These are phyloP conservation scores for Vaccinium myrtillus DNA, from an alignment of 148 eudicot species.

Conservation along the genomic window DNA sequence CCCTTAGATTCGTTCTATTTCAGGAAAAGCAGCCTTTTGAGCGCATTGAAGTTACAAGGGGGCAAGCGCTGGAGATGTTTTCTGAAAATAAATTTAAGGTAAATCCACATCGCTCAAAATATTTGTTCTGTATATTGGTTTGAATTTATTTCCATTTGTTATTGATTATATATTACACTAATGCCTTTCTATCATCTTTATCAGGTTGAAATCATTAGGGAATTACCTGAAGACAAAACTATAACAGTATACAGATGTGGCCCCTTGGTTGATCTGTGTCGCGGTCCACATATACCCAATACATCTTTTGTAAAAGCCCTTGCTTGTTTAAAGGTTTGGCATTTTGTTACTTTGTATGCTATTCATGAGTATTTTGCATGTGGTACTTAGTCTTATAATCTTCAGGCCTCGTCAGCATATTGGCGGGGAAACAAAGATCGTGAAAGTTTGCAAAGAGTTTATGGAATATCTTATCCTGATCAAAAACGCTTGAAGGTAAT, in stretches of 20 bases:
- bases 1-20: slow-evolving; percentile 15
- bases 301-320: slow-evolving; percentile 93
- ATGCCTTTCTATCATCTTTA: slow-evolving; percentile 11
- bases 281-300: slow-evolving; percentile 97
- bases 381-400: slow-evolving; percentile 6
- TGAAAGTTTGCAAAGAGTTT: slow-evolving; percentile 98
- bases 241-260: slow-evolving; percentile 99
- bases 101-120: slow-evolving; percentile 8
- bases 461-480: slow-evolving; percentile 94
- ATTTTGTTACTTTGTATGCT: neutral
- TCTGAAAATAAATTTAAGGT: slow-evolving; percentile 94
- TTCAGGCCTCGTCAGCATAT: slow-evolving; percentile 95
- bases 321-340: slow-evolving; percentile 74
- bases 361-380: neutral
- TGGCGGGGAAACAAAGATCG: slow-evolving; percentile 93
- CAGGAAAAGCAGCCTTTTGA: slow-evolving; percentile 97
- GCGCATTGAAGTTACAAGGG: slow-evolving; percentile 91
- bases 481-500: slow-evolving; percentile 72
- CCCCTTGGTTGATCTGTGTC: slow-evolving; percentile 94
- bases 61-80: slow-evolving; percentile 90
- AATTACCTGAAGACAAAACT: slow-evolving; percentile 92
- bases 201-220: slow-evolving; percentile 91
- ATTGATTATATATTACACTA: slow-evolving; percentile 5
- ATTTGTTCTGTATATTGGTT: neutral
- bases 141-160: neutral